Conservation (phyloP, 208 protist genomes). For the Entamoeba histolytica region DNA sequence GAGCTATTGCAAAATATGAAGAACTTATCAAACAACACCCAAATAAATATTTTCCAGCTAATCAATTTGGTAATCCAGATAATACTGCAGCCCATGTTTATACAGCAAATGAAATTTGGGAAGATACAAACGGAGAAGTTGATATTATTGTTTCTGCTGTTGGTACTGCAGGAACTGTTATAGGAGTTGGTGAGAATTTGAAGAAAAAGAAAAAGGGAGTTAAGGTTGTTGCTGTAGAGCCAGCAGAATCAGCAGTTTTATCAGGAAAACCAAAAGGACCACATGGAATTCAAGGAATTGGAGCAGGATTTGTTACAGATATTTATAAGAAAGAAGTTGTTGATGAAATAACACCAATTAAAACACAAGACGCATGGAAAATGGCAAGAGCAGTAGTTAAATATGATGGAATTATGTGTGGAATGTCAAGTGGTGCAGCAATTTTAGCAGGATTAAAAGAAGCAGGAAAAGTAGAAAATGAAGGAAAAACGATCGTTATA, state of each 20-base stretch:
- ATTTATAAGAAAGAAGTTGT: neutral
- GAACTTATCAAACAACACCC: neutral
- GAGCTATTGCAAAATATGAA: neutral
- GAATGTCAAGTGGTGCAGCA: neutral
- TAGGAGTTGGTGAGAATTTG: neutral
- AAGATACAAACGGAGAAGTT: neutral
- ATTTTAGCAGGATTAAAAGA: neutral
- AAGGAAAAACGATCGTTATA: neutral
- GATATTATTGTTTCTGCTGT: neutral
- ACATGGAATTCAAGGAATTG: conserved; percentile 7
- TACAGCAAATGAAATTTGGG: conserved; percentile 7
- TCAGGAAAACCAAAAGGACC: neutral
- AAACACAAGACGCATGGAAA: neutral
- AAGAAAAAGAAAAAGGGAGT: neutral
- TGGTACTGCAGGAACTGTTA: conserved; percentile 10
- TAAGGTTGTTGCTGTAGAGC: neutral
- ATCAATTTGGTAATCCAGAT: conserved; percentile 3
- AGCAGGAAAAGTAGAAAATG: neutral
- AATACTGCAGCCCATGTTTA: neutral
- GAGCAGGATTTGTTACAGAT: neutral
- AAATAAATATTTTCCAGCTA: neutral
- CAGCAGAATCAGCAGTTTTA: neutral
- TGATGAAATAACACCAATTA: neutral
- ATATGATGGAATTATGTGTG: neutral
- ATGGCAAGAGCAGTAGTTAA: neutral